Base-by-base conservation (phyloP, 192 early-diverging fungal species). In the Entomortierella parvispora region DNA sequence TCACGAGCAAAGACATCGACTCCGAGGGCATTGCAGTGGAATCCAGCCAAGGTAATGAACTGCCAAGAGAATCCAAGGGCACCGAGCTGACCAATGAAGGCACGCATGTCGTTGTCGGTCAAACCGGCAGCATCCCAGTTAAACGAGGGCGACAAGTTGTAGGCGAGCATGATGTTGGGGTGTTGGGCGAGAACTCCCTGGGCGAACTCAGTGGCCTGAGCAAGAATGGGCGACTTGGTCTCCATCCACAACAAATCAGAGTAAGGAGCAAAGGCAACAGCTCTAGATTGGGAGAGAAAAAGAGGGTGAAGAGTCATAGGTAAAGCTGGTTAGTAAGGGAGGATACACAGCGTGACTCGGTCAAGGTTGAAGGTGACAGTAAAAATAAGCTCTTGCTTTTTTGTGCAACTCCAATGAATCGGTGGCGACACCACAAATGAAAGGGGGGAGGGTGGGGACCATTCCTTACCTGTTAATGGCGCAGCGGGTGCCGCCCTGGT, bases 101-200 rank as follows among this genome's bases (percentile, higher is more conserved):
- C 80, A 44, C 89, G 83, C 86, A 99, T 97, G 78, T 97, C 91
- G 37, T 89, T 82, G 81, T 99, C 97, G 34, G 82, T 90, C 91
- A 97, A 90, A 45, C 96, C 96, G 22, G 97, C 95, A 14, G 95
- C 94, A 75, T 96, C 94, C 95, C 96, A 99, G 90, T 99, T 99
- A 89, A 97, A 99, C 28, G 94, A 96, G 25, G 97, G 97, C 42
- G 92, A 95, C 55, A 99, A 79, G 88, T 99, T 99, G 88, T 99
- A 99, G 22, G 95, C 93, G 32, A 99, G 89, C 90, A 94, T 91
- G 58, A 90, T 84, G 40, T 94, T 80, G 43, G 97, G 96, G 71
- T 90, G 86, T 34, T 86, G 88, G 61, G 87, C 82, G 60, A 87
- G 88, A 17, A 99, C 96, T 60, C 95, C 95, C 26, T 84, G 68